Evolutionary conservation across 2,329 filamentous ascomycete genomes (phyloP).

Genomic region (Exophiala alcalophila): DNA sequence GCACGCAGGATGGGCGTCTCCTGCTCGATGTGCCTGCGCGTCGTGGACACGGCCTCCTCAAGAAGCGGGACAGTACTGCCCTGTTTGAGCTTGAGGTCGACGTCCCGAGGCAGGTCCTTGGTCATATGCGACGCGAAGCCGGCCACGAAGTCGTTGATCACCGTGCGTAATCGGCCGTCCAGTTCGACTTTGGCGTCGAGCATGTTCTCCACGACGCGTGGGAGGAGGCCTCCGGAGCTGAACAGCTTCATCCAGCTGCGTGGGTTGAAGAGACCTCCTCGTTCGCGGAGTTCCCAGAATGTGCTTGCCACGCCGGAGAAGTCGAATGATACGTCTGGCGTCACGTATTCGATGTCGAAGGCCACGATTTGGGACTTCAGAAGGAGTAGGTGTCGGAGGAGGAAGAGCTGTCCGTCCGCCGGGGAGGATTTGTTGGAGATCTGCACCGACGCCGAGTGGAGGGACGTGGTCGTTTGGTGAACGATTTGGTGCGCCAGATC

Average conservation of each 20-base stretch:
- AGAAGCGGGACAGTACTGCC: conserved; percentile 37
- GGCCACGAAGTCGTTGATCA: conserved; percentile 65
- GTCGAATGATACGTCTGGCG: conserved; percentile 63
- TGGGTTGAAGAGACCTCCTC: conserved; percentile 65
- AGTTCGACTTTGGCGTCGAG: conserved; percentile 67
- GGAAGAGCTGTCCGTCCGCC: conserved; percentile 81
- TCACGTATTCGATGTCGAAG: conserved; percentile 81
- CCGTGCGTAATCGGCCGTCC: conserved; percentile 59
- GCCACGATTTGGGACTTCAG: conserved; percentile 95
- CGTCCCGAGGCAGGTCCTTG: conserved; percentile 35
- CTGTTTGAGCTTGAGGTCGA: conserved; percentile 35
- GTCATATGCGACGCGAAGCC: conserved; percentile 58
- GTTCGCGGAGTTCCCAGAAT: conserved; percentile 65
- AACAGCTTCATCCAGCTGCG: conserved; percentile 60
- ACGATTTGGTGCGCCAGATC: conserved; percentile 78
- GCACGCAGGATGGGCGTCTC: conserved; percentile 56
- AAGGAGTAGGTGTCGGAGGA: conserved; percentile 90
- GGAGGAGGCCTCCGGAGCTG: conserved; percentile 54
- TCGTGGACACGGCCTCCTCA: conserved; percentile 45
- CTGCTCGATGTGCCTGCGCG: conserved; percentile 55
- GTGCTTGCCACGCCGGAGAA: conserved; percentile 64
- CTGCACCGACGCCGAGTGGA: conserved; percentile 71
- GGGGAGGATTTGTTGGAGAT: conserved; percentile 53
- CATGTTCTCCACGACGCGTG: conserved; percentile 68
- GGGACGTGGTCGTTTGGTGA: conserved; percentile 79